phyloP scores from a whole-genome alignment of 2,329 filamentous ascomycete species.

The Microdochium nivale region DNA sequence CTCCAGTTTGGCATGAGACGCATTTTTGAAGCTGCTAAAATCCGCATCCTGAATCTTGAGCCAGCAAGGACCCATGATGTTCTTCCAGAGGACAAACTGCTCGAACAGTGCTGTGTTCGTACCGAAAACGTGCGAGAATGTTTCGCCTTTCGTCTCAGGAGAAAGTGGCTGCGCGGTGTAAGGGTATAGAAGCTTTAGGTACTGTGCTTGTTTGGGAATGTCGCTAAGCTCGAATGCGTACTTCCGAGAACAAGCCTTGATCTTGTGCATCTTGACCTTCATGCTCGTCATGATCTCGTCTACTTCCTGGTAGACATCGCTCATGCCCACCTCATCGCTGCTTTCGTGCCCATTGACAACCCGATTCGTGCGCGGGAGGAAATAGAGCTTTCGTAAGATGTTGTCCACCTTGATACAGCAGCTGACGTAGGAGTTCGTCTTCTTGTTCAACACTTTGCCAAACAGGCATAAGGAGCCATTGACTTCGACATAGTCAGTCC shows the following conservation, averaged over 20 bases:
- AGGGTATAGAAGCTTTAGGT: constrained; percentile 92
- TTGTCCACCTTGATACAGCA: constrained; percentile 97
- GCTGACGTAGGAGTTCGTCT: constrained; percentile 69
- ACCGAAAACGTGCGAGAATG: constrained; percentile 90
- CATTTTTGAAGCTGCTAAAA: constrained; percentile 78
- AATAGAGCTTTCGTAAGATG: constrained; percentile 84
- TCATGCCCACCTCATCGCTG: constrained; percentile 72
- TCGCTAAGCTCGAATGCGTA: constrained; percentile 90
- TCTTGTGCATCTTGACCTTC: constrained; percentile 83
- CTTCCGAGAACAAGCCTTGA: constrained; percentile 81
- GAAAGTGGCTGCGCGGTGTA: constrained; percentile 75
- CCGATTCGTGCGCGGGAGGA: constrained; percentile 67
- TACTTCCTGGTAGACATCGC: constrained; percentile 83
- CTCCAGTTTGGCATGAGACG: constrained; percentile 95
- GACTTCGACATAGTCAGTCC: constrained; percentile 91
- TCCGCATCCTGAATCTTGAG: constrained; percentile 81
- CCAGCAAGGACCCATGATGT: constrained; percentile 98
- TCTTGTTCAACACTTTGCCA: constrained; percentile 90
- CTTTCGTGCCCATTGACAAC: constrained; percentile 55
- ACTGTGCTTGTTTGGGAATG: constrained; percentile 82
- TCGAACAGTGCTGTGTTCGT: constrained; percentile 91
- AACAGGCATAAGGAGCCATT: constrained; percentile 90
- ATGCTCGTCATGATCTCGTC: constrained; percentile 81
- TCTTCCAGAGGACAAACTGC: constrained; percentile 97
- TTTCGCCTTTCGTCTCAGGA: constrained; percentile 67